Evolutionary conservation across 345 rosid species (phyloP).

Genomic region (Schrenkiella parvula): DNA sequence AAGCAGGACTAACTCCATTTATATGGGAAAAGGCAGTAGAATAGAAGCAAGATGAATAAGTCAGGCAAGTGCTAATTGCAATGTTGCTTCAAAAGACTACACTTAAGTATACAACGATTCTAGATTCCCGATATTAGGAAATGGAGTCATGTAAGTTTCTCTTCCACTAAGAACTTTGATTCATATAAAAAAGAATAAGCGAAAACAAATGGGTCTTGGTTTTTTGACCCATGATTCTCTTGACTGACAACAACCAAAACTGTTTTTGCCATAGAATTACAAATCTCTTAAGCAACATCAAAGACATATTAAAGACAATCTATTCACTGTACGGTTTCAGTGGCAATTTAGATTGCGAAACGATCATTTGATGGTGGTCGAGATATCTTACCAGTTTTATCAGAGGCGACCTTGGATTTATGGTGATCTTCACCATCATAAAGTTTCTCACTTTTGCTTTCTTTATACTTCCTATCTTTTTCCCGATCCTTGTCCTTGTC

Average conservation of each 20-base stretch:
- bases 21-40: background rate
- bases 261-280: background rate
- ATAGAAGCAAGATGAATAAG: background rate
- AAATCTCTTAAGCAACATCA: constrained; percentile 6
- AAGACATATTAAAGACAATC: background rate
- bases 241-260: background rate
- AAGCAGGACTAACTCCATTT: background rate
- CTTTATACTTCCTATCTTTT: constrained; percentile 51
- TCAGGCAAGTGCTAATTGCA: background rate
- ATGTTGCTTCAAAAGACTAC: background rate
- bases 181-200: background rate
- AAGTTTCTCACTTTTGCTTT: constrained; percentile 51
- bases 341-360: background rate
- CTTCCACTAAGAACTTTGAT: background rate
- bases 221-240: background rate
- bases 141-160: background rate
- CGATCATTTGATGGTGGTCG: background rate
- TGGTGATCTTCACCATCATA: constrained; percentile 45
- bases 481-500: constrained; percentile 42
- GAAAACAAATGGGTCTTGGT: background rate
- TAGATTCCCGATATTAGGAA: background rate
- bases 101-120: background rate
- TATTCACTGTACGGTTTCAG: background rate
- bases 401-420: constrained; percentile 42
- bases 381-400: constrained; percentile 65